Base-by-base conservation (phyloP, 805 yeast species). In the Diddensiella santjacobensis region DNA sequence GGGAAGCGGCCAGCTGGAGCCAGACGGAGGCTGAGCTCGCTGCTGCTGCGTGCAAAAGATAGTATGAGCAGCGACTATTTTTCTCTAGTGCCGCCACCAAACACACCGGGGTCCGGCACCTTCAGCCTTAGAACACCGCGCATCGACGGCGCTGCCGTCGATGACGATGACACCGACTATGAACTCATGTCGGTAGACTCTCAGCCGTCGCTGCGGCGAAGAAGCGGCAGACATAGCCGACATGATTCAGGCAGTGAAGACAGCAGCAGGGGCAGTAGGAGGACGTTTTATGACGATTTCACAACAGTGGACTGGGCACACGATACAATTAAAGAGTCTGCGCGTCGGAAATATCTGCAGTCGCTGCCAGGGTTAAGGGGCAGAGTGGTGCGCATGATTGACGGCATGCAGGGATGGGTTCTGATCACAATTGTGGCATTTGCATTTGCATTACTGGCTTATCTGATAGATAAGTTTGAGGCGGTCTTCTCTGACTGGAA, bases 271-370 rank as follows among this genome's bases (percentile, higher is more conserved):
- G 31, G 31, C 11, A 13, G 31, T n/a, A 40, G 19, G 30, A 13
- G 37, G 11, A 31, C 8, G 13, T 76, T 67, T 64, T 79, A 79
- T 58, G 80, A 79, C 58, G 82, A 79, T 60, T 79, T 78, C 62
- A 78, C 84, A 19, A 77, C 82, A 17, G 75, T 78, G 15, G 84
- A 79, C 61, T 79, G 83, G 83, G 73, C 76, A 2, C 69, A 71
- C 24, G 80, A 78, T 26, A 69, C 71, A 31, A 64, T 77, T 24
- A 64, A 65, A 47, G 74, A 74, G 44, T 71, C 77, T 30, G 64
- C 61, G 36, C 63, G 77, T 35, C 64, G 69, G 51, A 73, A 65
- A 52, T 61, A 63, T 41, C 56, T 78, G 39, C 60, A 69, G 44
- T 59, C 68, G 24, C 51, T 61, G 19, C 59, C 56, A 2, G 74